Conservation (phyloP, 2,329 filamentous ascomycete species). For the Fusarium abutilonis region DNA sequence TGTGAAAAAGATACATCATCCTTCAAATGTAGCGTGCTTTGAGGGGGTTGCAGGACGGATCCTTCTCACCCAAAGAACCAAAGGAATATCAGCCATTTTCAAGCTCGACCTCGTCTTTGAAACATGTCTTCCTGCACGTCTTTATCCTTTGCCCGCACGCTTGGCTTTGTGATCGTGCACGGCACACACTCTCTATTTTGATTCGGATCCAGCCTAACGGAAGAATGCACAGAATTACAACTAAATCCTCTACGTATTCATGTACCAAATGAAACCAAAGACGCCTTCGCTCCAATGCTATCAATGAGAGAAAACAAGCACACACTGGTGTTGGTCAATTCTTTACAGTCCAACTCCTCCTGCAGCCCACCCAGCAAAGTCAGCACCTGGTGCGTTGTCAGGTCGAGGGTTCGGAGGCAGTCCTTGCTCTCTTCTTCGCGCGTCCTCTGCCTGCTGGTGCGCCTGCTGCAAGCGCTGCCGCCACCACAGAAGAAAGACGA, state of each 20-base stretch:
- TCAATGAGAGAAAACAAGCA: slow-evolving; percentile 38
- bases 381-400: slow-evolving; percentile 41
- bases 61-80: slow-evolving; percentile 2
- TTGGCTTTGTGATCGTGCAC: background rate
- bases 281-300: slow-evolving; percentile 46
- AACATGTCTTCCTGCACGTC: slow-evolving; percentile 18
- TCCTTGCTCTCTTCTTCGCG: slow-evolving; percentile 48
- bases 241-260: background rate
- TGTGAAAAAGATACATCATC: slow-evolving; percentile 3
- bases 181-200: background rate
- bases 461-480: slow-evolving; percentile 74
- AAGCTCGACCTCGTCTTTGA: slow-evolving; percentile 27
- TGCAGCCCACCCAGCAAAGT: slow-evolving; percentile 52
- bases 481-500: slow-evolving; percentile 85
- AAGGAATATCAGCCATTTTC: slow-evolving; percentile 8
- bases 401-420: slow-evolving; percentile 42
- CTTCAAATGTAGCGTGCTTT: background rate
- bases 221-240: background rate
- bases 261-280: slow-evolving; percentile 40
- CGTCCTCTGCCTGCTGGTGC: slow-evolving; percentile 52
- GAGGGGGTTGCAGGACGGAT: background rate
- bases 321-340: slow-evolving; percentile 9
- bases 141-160: background rate
- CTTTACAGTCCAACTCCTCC: slow-evolving; percentile 50
- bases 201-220: background rate